A percentile compares a stretch with the other conserved stretches of the same genome.
These are phyloP conservation scores for Hemerocallis citrina DNA, from an alignment of 106 monocot species.

Conservation along the genomic window DNA sequence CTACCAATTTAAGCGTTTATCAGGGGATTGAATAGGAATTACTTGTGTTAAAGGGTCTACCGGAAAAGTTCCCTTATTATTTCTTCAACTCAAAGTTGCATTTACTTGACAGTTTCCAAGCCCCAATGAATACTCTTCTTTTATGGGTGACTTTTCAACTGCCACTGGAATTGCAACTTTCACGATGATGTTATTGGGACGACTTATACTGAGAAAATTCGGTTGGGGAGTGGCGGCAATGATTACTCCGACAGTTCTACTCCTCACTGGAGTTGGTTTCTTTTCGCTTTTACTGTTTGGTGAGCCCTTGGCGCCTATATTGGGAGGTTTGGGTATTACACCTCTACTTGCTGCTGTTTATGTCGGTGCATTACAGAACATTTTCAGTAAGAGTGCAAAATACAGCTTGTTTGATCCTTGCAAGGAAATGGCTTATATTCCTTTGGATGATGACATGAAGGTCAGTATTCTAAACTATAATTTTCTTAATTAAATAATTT, in stretches of 20 bases:
- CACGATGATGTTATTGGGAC: conserved; percentile 91
- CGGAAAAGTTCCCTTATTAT: too few relatives aligned
- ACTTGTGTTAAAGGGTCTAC: too few relatives aligned
- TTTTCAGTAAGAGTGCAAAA: conserved; percentile 93
- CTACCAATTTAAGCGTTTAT: too few relatives aligned
- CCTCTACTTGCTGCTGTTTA: conserved; percentile 93
- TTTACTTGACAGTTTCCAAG: conserved; percentile 69
- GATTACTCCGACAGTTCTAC: conserved; percentile 89
- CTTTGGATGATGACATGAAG: conserved; percentile 85
- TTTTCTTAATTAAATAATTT: background rate
- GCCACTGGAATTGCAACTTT: conserved; percentile 92
- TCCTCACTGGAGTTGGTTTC: conserved; percentile 91
- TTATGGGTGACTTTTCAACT: conserved; percentile 99
- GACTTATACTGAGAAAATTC: conserved; percentile 82
- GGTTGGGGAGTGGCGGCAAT: conserved; percentile 98
- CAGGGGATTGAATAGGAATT: too few relatives aligned
- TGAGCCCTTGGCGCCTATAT: conserved; percentile 49
- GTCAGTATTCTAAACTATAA: conserved; percentile 4
- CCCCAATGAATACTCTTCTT: conserved; percentile 95
- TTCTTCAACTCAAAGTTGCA: background rate
- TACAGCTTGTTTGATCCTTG: conserved; percentile 95
- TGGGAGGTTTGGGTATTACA: conserved; percentile 58
- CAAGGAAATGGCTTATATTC: conserved; percentile 97
- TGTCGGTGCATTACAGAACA: conserved; percentile 87
- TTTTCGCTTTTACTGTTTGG: conserved; percentile 91